Evolutionary conservation across 148 eudicot genomes (phyloP).

Genomic region (Diospyros kaki): DNA sequence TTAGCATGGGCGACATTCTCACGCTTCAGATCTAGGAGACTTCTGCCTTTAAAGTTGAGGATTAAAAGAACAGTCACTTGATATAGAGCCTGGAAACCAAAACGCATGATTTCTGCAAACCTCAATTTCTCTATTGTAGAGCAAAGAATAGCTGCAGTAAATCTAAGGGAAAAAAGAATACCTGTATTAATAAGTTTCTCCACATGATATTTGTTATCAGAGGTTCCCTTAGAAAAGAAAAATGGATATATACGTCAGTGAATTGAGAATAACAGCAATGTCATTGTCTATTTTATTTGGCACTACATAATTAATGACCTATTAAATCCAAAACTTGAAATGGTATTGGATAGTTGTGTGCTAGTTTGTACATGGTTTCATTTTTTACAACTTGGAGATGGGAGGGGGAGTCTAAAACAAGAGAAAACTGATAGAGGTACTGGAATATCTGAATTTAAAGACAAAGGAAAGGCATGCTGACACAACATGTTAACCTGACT

Average conservation of each 20-base stretch:
- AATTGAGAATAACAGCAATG: neutral
- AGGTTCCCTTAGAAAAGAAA: conserved; percentile 63
- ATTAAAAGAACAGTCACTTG: conserved; percentile 77
- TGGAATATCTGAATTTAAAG: neutral
- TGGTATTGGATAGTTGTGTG: neutral
- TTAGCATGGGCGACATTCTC: conserved; percentile 32
- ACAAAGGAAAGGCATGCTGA: neutral
- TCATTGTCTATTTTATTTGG: neutral
- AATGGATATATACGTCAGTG: too few species aligned
- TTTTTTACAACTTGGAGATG: neutral
- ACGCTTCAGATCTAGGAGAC: conserved; percentile 44
- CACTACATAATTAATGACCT: neutral
- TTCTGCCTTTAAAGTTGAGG: conserved; percentile 69
- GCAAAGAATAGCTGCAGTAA: neutral
- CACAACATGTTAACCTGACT: neutral
- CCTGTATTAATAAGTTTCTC: conserved; percentile 90
- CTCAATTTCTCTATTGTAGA: neutral
- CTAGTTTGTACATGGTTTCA: neutral
- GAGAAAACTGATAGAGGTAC: neutral
- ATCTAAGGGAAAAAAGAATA: conserved; percentile 11
- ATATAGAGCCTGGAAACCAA: conserved; percentile 55
- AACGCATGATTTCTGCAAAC: neutral
- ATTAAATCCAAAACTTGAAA: neutral
- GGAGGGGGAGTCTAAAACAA: neutral
- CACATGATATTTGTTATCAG: conserved; percentile 94